phyloP scores from a whole-genome alignment of 2,329 filamentous ascomycete genomes.

The Colletotrichum theobromicola region DNA sequence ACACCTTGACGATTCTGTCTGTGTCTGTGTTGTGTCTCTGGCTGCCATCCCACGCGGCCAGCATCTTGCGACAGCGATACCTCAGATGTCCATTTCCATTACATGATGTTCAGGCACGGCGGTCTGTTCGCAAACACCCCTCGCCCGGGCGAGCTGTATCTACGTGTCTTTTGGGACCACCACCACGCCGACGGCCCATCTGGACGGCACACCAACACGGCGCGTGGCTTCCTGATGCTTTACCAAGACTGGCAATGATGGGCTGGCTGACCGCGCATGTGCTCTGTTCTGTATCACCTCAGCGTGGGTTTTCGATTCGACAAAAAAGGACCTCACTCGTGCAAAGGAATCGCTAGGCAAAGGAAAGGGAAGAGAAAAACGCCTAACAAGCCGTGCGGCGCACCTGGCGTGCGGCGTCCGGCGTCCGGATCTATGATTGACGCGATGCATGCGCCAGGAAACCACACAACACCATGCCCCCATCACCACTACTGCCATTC shows the following conservation, averaged over 20 bases:
- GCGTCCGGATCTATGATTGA: neutral
- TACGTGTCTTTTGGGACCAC: neutral
- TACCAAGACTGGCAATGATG: neutral
- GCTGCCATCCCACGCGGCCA: neutral
- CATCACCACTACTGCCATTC: neutral
- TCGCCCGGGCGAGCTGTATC: neutral
- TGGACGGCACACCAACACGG: neutral
- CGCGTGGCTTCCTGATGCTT: neutral
- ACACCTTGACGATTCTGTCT: neutral
- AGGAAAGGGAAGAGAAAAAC: neutral
- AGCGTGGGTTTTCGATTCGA: neutral
- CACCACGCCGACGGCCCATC: neutral
- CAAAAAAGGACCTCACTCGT: neutral
- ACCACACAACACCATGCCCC: neutral
- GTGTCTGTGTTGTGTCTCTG: neutral
- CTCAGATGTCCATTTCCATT: neutral
- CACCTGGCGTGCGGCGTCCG: neutral
- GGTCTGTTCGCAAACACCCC: neutral
- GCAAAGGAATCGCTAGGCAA: neutral
- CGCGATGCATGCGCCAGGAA: neutral
- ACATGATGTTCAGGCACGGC: neutral
- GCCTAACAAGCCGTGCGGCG: neutral
- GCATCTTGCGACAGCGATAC: neutral
- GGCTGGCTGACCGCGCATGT: constrained; percentile 6
- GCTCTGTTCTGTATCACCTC: neutral